Evolutionary conservation across 2,329 filamentous ascomycete species (phyloP).

Genomic region (Penicillium sp.): DNA sequence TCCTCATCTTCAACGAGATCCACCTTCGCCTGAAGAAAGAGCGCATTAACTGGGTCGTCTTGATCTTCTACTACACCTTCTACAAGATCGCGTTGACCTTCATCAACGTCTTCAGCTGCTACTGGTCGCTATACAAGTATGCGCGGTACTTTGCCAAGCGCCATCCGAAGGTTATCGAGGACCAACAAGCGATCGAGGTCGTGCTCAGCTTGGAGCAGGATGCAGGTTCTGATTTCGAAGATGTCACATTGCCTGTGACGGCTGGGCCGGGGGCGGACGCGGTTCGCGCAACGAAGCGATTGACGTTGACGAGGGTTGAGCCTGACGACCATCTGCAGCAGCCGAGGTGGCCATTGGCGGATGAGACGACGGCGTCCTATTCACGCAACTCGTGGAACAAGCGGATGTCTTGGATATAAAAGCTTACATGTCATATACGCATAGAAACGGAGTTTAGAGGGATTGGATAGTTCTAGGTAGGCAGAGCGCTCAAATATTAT

Average conservation of each 20-base stretch:
- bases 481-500: not conserved
- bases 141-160: conserved; percentile 50
- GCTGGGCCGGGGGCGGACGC: not conserved
- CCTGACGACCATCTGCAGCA: not conserved
- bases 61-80: conserved; percentile 46
- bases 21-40: conserved; percentile 50
- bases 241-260: not conserved
- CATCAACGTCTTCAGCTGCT: conserved; percentile 48
- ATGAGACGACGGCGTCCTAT: not conserved
- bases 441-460: not conserved
- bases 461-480: too few relatives aligned
- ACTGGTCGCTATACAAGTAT: conserved; percentile 48
- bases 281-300: conserved; percentile 9
- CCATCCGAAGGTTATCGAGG: conserved; percentile 52
- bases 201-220: conserved; percentile 28
- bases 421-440: not conserved
- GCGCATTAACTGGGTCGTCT: conserved; percentile 41
- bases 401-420: conserved; percentile 1
- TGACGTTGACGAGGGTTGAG: conserved; percentile 20
- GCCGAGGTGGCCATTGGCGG: not conserved
- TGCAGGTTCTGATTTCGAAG: conserved; percentile 1
- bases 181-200: conserved; percentile 44
- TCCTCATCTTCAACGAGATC: conserved; percentile 52
- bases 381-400: not conserved
- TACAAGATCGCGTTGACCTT: conserved; percentile 49